phyloP scores from a whole-genome alignment of 2,329 filamentous ascomycete species.

The Pyrenochaeta sp. region DNA sequence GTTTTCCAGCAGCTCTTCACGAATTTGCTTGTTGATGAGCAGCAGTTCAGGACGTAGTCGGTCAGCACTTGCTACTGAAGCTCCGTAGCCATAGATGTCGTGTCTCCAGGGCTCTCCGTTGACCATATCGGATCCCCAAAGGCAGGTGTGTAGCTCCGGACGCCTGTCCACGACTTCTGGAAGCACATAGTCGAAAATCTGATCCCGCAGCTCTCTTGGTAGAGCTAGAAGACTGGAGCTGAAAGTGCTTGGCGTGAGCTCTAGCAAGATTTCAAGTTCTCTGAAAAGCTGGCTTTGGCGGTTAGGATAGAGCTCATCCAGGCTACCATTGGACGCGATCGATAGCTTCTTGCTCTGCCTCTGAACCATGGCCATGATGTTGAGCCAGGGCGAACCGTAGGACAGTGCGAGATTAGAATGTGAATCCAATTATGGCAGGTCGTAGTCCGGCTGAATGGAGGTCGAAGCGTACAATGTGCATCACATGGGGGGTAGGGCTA shows the following conservation, averaged over 20 bases:
- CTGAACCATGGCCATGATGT: conserved; percentile 21
- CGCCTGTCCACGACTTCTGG: conserved; percentile 24
- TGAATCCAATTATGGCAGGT: background rate
- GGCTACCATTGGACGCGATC: conserved; percentile 32
- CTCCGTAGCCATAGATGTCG: conserved; percentile 43
- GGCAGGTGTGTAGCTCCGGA: conserved; percentile 45
- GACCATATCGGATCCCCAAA: conserved; percentile 47
- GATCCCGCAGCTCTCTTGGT: conserved; percentile 39
- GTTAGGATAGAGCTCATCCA: conserved; percentile 36
- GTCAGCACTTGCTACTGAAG: conserved; percentile 28
- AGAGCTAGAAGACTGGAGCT: conserved; percentile 42
- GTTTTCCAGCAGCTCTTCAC: conserved; percentile 36
- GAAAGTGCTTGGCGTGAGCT: conserved; percentile 44
- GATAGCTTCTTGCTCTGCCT: conserved; percentile 33
- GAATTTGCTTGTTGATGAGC: conserved; percentile 43
- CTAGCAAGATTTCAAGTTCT: conserved; percentile 45
- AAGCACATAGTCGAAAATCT: conserved; percentile 38
- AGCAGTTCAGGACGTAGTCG: conserved; percentile 35
- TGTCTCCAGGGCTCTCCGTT: conserved; percentile 45
- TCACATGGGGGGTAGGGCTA: background rate
- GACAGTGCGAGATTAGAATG: background rate
- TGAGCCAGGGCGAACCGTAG: background rate
- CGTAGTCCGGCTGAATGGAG: background rate
- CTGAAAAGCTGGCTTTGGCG: conserved; percentile 45
- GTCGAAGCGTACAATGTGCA: background rate